Evolutionary conservation across 768 basidiomycete species (phyloP), one percentile per base, ranked within the genome.

Genomic region (Amanita rimosa): DNA sequence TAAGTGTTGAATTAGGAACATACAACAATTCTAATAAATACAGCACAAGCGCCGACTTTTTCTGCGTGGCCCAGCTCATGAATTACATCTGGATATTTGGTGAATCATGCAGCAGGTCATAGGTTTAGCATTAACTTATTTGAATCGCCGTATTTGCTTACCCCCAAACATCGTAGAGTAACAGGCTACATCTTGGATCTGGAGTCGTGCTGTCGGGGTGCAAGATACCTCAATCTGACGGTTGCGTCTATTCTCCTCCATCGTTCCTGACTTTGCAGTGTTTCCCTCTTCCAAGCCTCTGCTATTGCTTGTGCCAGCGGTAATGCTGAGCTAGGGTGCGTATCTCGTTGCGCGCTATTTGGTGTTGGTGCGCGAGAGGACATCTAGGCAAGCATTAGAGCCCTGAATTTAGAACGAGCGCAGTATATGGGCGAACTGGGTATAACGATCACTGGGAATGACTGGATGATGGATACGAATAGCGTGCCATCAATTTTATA

Each of bases 281-380:
- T 74, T 62, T 83, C 79, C 42, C 68, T 64, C 58, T 71, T 75
- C 84, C 84, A 85, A 47, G 78, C 79, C 36, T 79, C 75, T 31
- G 78, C 80, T 60, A 87, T 85, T 24, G 76, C 72, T 53, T 79
- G 76, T 3, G 77, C 75, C 33, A 78, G 77, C 9, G 79, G 70
- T 56, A 72, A 53, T 33, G 55, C 52, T 50, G 64, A 55, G 47
- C 61, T 65, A 37, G 65, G 54, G 31, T 58, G 60, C 54, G 57
- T 52, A 44, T 58, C 61, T 62, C 66, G 63, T 55, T 62, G 60
- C 49, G 57, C 53, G 49, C 57, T 61, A 44, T 59, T 64, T 57
- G 64, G 61, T 55, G 67, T 60, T 54, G 67, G 63, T 63, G 69
- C 65, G 62, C 71, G 64, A 57, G 65, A 57, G 49, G 67, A 62